Evolutionary conservation across 495 filamentous ascomycete species (phyloP).

Genomic region (Cercophora scortea): DNA sequence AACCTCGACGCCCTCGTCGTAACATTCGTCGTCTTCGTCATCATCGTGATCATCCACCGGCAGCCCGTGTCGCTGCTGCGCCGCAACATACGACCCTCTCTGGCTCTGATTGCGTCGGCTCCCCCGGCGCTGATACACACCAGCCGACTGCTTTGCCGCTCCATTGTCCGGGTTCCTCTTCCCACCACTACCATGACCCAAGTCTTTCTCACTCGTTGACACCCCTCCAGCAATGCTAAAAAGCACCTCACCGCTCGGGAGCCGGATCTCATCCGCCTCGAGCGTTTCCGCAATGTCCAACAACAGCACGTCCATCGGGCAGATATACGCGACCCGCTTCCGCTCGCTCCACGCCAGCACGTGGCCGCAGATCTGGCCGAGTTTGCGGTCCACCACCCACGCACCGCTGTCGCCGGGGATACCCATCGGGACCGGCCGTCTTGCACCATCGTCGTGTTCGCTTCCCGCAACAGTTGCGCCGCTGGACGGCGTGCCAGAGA

Average conservation of each 20-base stretch:
- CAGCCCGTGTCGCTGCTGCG: neutral
- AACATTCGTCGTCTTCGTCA: slow-evolving; percentile 10
- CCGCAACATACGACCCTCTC: neutral
- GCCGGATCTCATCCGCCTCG: slow-evolving; percentile 42
- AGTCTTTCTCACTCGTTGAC: too few relatives aligned
- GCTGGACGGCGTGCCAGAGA: slow-evolving; percentile 42
- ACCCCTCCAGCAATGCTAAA: slow-evolving; percentile 1
- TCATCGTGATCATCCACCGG: neutral
- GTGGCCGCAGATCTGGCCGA: slow-evolving; percentile 79
- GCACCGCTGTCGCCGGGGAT: slow-evolving; percentile 88
- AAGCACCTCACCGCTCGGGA: slow-evolving; percentile 37
- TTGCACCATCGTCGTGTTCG: slow-evolving; percentile 6
- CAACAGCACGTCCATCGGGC: slow-evolving; percentile 86
- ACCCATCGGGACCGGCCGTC: slow-evolving; percentile 30
- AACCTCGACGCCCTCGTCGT: slow-evolving; percentile 17
- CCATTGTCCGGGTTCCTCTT: too few relatives aligned
- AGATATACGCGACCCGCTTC: slow-evolving; percentile 75
- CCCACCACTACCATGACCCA: too few relatives aligned
- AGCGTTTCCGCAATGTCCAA: slow-evolving; percentile 76
- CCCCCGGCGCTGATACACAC: neutral
- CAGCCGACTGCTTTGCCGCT: too few relatives aligned
- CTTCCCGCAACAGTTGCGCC: too few relatives aligned
- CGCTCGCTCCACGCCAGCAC: slow-evolving; percentile 78
- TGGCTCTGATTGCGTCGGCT: slow-evolving; percentile 3
- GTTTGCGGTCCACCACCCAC: slow-evolving; percentile 79